These are phyloP conservation scores for Suhomyces kilbournensis DNA, from an alignment of 805 yeast species.

Conservation along the genomic window DNA sequence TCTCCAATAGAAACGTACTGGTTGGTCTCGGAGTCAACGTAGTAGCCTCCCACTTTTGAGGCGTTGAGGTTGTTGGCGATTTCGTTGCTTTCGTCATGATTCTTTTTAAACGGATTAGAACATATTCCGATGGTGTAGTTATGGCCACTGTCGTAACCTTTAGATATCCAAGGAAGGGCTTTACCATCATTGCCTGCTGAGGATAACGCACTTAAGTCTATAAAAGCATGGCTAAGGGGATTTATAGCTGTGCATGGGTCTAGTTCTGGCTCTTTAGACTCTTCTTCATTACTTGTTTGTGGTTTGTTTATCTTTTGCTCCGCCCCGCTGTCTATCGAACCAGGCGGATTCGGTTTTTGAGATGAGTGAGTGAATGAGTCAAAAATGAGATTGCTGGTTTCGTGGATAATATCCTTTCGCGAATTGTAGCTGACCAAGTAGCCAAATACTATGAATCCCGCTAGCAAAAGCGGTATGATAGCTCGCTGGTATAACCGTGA, in stretches of 20 bases:
- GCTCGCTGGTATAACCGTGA: slow-evolving; percentile 4
- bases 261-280: slow-evolving; percentile 7
- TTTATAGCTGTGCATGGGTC: slow-evolving; percentile 40
- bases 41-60: slow-evolving; percentile 40
- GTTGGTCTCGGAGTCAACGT: slow-evolving; percentile 36
- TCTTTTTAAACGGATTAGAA: slow-evolving; percentile 44
- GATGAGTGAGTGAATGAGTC: slow-evolving; percentile 8
- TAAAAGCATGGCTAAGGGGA: slow-evolving; percentile 46
- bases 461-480: slow-evolving; percentile 5
- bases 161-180: slow-evolving; percentile 56
- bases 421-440: slow-evolving; percentile 1
- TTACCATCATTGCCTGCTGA: slow-evolving; percentile 46
- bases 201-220: slow-evolving; percentile 51
- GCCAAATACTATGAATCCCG: not conserved
- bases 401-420: not conserved
- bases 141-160: slow-evolving; percentile 64
- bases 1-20: slow-evolving; percentile 46
- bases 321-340: not conserved
- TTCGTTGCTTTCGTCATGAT: slow-evolving; percentile 38
- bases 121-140: slow-evolving; percentile 65
- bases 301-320: not conserved
- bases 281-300: not conserved
- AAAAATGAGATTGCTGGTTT: slow-evolving; percentile 1
- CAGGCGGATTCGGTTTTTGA: slow-evolving; percentile 3
- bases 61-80: slow-evolving; percentile 42